phyloP scores from a whole-genome alignment of 1,284 basidiomycete species.

The Tilletiopsis washingtonensis region DNA sequence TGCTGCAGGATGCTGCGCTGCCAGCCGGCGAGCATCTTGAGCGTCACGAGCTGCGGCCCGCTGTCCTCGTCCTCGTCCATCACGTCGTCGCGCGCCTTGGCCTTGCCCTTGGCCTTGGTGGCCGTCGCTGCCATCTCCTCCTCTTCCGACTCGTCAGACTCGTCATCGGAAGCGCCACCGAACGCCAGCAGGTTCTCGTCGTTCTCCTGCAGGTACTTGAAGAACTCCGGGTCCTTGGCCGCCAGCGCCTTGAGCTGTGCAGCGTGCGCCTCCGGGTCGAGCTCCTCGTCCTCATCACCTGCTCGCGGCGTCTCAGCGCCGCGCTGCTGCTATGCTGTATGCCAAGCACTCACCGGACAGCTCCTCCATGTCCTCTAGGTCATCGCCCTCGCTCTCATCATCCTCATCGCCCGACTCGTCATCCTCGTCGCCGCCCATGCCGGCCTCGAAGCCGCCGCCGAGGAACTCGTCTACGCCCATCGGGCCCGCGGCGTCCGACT shows the following conservation, averaged over 20 bases:
- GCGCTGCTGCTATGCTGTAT: too few relatives aligned
- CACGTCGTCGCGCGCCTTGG: conserved; percentile 1
- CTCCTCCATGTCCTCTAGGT: conserved; percentile 32
- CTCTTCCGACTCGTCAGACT: conserved; percentile 40
- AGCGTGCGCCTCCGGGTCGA: conserved; percentile 54
- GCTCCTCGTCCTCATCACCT: conserved; percentile 15
- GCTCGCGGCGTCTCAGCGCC: not conserved
- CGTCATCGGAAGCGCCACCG: conserved; percentile 46
- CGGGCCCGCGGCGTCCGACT: conserved; percentile 5
- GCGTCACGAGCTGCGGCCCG: conserved; percentile 56
- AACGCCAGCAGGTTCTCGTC: conserved; percentile 83
- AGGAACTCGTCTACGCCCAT: conserved; percentile 46
- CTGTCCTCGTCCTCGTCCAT: too few relatives aligned
- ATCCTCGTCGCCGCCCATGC: conserved; percentile 17
- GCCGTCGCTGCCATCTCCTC: conserved; percentile 15
- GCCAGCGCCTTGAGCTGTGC: conserved; percentile 79
- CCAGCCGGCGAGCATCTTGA: conserved; percentile 69
- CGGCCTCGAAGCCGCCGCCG: conserved; percentile 38
- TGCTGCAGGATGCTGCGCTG: conserved; percentile 69
- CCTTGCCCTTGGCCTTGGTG: conserved; percentile 5
- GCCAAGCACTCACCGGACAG: conserved; percentile 12
- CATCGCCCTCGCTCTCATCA: conserved; percentile 17
- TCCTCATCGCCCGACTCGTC: conserved; percentile 16
- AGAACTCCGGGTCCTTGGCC: conserved; percentile 96
- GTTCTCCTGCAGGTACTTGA: conserved; percentile 93